These are phyloP conservation scores for Termitomyces sp. DNA, from an alignment of 768 basidiomycete genomes.

Conservation along the genomic window DNA sequence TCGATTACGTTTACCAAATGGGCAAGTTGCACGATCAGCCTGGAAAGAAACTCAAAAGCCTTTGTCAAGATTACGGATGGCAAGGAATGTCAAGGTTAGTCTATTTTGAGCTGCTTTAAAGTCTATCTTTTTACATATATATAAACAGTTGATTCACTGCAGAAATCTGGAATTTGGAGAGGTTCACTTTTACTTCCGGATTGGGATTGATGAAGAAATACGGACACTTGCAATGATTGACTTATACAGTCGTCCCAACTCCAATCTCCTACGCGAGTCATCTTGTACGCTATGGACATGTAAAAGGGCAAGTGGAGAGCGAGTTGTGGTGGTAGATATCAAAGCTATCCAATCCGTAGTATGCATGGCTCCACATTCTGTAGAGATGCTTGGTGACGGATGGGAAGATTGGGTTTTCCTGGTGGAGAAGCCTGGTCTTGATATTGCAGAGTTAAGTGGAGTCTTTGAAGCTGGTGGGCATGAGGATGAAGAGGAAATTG, in stretches of 20 bases:
- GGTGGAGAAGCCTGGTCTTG: slow-evolving; percentile 15
- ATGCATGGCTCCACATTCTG: not conserved
- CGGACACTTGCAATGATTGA: not conserved
- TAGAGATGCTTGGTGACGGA: slow-evolving; percentile 8
- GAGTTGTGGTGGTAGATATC: not conserved
- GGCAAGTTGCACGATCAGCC: slow-evolving; percentile 11
- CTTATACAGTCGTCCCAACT: not conserved
- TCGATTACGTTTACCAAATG: slow-evolving; percentile 14
- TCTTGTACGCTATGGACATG: not conserved
- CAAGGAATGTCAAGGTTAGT: not conserved
- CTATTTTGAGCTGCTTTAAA: not conserved
- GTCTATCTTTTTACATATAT: not conserved
- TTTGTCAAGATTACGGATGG: not conserved
- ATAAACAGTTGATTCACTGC: not conserved
- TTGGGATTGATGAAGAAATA: too few relatives aligned
- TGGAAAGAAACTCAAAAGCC: slow-evolving; percentile 10
- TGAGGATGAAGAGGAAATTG: not conserved
- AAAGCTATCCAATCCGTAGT: not conserved
- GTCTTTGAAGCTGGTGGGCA: not conserved
- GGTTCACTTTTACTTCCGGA: not conserved
- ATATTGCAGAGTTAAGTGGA: slow-evolving; percentile 12
- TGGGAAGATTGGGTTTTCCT: slow-evolving; percentile 13
- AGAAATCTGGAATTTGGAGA: not conserved
- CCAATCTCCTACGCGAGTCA: not conserved
- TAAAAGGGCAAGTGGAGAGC: not conserved